These are phyloP conservation scores for Zelopaecilomyces penicillatus DNA, from an alignment of 2,329 filamentous ascomycete species.

Conservation along the genomic window DNA sequence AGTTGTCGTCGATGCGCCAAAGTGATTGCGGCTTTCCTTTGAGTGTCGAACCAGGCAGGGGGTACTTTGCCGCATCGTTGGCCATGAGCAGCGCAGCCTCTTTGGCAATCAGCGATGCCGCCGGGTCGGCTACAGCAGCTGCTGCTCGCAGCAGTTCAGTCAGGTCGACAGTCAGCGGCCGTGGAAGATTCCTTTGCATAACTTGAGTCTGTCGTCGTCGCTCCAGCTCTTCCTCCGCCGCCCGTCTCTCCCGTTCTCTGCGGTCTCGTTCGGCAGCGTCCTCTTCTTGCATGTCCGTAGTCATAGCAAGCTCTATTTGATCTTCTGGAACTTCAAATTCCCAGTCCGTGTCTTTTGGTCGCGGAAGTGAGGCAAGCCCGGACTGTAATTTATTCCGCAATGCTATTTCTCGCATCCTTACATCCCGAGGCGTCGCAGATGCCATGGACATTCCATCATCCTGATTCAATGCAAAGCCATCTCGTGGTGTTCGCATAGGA, in stretches of 20 bases:
- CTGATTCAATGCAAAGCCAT: constrained; percentile 76
- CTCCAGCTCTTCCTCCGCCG: constrained; percentile 68
- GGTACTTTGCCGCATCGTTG: constrained; percentile 69
- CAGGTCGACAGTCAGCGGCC: constrained; percentile 66
- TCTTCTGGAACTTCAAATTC: constrained; percentile 89
- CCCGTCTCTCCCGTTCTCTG: constrained; percentile 63
- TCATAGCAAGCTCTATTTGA: constrained; percentile 48
- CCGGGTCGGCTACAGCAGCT: constrained; percentile 50
- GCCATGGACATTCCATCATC: constrained; percentile 60
- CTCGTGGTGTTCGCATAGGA: constrained; percentile 78
- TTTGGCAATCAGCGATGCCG: constrained; percentile 60
- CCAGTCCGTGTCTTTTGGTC: constrained; percentile 89
- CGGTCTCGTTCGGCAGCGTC: constrained; percentile 67
- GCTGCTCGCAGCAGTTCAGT: constrained; percentile 58
- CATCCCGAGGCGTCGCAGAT: constrained; percentile 67
- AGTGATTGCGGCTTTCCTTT: constrained; percentile 53
- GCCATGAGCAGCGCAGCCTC: constrained; percentile 76
- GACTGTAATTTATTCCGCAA: constrained; percentile 60
- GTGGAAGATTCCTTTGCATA: constrained; percentile 75
- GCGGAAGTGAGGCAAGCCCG: constrained; percentile 75
- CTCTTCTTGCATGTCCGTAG: constrained; percentile 43
- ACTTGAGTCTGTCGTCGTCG: constrained; percentile 81
- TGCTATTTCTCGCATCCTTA: constrained; percentile 62
- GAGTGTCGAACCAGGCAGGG: constrained; percentile 58
- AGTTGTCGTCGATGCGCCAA: constrained; percentile 59